Evolutionary conservation across 2,329 filamentous ascomycete genomes (phyloP), one percentile per base, ranked within the genome.

Genomic region (Metarhizium brunneum): DNA sequence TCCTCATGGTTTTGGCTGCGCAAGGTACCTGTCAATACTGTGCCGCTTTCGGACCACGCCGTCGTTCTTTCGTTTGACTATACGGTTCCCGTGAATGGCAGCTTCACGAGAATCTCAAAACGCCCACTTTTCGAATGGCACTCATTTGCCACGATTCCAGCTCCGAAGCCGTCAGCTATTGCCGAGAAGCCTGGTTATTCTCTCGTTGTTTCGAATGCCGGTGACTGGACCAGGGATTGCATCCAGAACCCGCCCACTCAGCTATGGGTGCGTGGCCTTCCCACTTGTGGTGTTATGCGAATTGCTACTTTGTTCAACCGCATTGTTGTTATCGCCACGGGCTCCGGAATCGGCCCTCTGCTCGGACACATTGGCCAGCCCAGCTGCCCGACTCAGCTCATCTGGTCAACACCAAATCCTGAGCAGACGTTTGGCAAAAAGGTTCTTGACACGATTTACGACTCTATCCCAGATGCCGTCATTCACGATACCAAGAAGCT

Each of bases 1-100:
- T 83, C 86, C 53, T 87, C 89, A 1, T 95, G 89, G 88, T 66
- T 87, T 2, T 79, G 82, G 56, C 80, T 94, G 32, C 82, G 87
- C 55, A 84, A 81, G 61, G 83, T 88, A 56, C 71, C 74, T 10
- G 86, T 92, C 58, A 73, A 79, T 20, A 75, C 85, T 8, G 84
- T 90, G 64, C 73, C 78, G 3, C 81, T 94, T 18, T 92, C 88
- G 0, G 68, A 78, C 25, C 88, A 92, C 70, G 88, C 88, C 43
- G 73, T 89, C 35, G 81, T 85, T 45, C 79, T 94, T 20, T 81
- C 86, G 65, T 87, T 91, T 64, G 74, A 77, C 64, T 84, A 87
- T 69, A 78, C 80, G 18, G 76, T 79, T 25, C 81, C 83, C 8
- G 75, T 79, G 53, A 73, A 72, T 49, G 71, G 71, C 0, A 71